phyloP scores from a whole-genome alignment of 2,329 filamentous ascomycete genomes.

The Mollisiaceae sp. region DNA sequence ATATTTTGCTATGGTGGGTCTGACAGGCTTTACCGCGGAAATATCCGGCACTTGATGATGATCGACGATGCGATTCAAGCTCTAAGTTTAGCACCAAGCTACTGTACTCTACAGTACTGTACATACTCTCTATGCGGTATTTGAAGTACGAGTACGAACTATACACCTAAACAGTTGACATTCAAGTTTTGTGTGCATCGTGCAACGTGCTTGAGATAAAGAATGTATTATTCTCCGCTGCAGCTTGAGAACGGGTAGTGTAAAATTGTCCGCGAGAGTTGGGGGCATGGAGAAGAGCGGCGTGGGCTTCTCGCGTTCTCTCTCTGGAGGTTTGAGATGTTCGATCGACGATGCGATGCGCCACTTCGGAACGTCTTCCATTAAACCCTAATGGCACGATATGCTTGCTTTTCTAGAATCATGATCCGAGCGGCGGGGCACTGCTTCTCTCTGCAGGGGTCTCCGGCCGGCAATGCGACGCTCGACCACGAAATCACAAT shows the following conservation, averaged over 20 bases:
- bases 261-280: too few relatives aligned
- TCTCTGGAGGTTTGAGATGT: background rate
- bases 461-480: constrained; percentile 2
- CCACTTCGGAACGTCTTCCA: background rate
- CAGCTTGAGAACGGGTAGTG: too few relatives aligned
- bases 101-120: too few relatives aligned
- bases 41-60: constrained; percentile 1
- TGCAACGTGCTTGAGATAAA: too few relatives aligned
- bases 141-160: too few relatives aligned
- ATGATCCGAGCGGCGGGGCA: background rate
- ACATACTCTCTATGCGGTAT: too few relatives aligned
- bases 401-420: constrained; percentile 12
- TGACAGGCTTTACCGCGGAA: constrained; percentile 10
- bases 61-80: background rate
- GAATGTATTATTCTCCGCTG: background rate
- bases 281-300: background rate
- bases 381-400: background rate
- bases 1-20: too few relatives aligned
- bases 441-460: background rate
- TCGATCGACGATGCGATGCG: background rate
- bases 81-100: background rate
- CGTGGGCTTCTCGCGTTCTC: background rate
- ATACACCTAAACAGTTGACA: too few relatives aligned
- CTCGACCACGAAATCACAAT: background rate
- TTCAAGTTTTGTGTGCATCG: too few relatives aligned